A percentile compares a stretch with the other conserved stretches of the same genome.
These are phyloP conservation scores for Mortierella sp. DNA, from an alignment of 371 early-diverging fungal species.

Conservation along the genomic window DNA sequence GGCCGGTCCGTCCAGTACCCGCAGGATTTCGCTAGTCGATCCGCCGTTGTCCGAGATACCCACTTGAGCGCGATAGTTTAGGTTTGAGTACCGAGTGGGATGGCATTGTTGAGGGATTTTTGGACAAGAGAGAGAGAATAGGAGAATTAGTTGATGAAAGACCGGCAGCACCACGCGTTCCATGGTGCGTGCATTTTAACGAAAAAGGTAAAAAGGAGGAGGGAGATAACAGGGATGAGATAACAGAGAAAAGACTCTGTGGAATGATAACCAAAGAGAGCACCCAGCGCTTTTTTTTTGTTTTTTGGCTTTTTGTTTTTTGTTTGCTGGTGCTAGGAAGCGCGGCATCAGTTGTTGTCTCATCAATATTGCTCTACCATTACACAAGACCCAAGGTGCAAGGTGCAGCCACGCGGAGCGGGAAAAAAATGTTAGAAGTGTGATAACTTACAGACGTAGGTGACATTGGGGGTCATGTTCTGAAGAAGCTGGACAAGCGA, in stretches of 20 bases:
- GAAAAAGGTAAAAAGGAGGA: too few relatives aligned
- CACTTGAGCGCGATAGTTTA: constrained; percentile 37
- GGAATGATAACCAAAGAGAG: too few relatives aligned
- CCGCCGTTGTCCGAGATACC: constrained; percentile 83
- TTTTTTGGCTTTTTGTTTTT: too few relatives aligned
- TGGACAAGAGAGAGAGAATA: not conserved
- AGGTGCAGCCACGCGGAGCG: too few relatives aligned
- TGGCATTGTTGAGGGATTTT: not conserved
- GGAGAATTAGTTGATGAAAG: not conserved
- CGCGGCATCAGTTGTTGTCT: too few relatives aligned
- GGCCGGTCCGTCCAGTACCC: constrained; percentile 76
- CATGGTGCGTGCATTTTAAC: too few relatives aligned
- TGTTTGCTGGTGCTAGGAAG: too few relatives aligned
- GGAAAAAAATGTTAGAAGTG: not conserved
- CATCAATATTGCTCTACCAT: too few relatives aligned
- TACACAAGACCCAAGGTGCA: too few relatives aligned
- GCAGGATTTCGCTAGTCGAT: constrained; percentile 70
- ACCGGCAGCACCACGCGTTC: not conserved
- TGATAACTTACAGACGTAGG: constrained; percentile 60
- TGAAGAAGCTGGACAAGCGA: constrained; percentile 64
- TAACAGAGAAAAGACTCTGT: too few relatives aligned
- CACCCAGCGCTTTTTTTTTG: too few relatives aligned
- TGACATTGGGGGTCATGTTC: constrained; percentile 65
- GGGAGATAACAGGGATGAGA: too few relatives aligned
- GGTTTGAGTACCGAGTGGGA: not conserved